Percentiles rank a stretch among this genome's conserved stretches.
phyloP scores from a whole-genome alignment of 345 rosid species.

The Firmiana major region DNA sequence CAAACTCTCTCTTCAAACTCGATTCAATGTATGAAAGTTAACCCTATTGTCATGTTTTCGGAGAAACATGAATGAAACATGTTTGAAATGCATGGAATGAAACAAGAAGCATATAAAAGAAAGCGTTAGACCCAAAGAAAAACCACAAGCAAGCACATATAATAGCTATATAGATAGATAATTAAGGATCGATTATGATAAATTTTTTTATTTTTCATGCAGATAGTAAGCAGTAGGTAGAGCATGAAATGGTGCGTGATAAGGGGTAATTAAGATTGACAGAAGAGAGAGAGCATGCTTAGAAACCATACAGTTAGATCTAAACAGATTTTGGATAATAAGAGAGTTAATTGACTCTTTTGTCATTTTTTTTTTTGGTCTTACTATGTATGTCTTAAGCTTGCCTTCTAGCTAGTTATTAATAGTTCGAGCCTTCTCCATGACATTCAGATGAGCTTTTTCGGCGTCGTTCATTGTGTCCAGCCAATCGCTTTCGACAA shows the following conservation, averaged over 20 bases:
- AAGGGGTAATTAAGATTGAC: conserved; percentile 42
- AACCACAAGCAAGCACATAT: not conserved
- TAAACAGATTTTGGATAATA: not conserved
- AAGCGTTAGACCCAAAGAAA: not conserved
- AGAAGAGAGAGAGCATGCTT: conserved; percentile 82
- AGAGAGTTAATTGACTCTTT: not conserved
- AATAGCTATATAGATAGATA: not conserved
- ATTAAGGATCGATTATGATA: not conserved
- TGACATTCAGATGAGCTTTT: conserved; percentile 49
- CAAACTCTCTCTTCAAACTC: not conserved
- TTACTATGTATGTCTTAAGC: not conserved
- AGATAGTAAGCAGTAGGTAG: not conserved
- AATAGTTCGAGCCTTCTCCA: conserved; percentile 39
- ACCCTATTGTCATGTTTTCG: not conserved
- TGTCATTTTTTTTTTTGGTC: not conserved
- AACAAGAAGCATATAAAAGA: not conserved
- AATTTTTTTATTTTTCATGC: no score
- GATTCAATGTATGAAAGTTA: not conserved
- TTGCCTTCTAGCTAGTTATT: not conserved
- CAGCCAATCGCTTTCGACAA: conserved; percentile 81
- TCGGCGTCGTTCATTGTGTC: conserved; percentile 86
- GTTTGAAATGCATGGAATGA: not conserved
- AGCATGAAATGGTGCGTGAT: not conserved
- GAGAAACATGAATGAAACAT: not conserved
- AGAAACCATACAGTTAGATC: conserved; percentile 15